Percentiles rank a stretch among this genome's conserved stretches.
These are phyloP conservation scores for Metschnikowia arizonensis DNA, from an alignment of 805 yeast species.

Conservation along the genomic window DNA sequence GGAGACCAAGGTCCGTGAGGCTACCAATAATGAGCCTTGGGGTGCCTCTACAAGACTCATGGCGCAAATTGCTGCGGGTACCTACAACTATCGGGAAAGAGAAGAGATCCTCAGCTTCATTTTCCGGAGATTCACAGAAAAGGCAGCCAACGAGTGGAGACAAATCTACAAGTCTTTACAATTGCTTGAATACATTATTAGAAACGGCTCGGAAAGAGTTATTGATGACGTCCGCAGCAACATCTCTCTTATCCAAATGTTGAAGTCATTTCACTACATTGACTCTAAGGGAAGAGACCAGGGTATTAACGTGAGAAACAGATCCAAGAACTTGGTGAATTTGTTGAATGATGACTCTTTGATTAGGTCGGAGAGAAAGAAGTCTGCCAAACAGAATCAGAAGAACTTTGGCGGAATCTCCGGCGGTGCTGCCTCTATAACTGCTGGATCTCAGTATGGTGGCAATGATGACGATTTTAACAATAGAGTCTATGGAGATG, in stretches of 20 bases:
- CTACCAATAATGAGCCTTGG: constrained; percentile 99
- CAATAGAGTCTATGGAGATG: constrained; percentile 63
- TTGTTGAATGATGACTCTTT: constrained; percentile 71
- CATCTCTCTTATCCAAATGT: constrained; percentile 74
- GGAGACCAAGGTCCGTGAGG: constrained; percentile 95
- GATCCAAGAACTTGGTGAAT: constrained; percentile 70
- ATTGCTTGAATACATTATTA: constrained; percentile 82
- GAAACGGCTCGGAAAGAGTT: constrained; percentile 91
- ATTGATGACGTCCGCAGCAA: constrained; percentile 93
- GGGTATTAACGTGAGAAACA: constrained; percentile 90
- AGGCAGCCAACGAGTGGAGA: constrained; percentile 95
- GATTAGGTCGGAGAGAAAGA: constrained; percentile 81
- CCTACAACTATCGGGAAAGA: constrained; percentile 78
- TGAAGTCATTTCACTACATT: constrained; percentile 88
- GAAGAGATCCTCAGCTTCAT: constrained; percentile 76
- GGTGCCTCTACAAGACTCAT: constrained; percentile 88
- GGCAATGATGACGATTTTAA: constrained; percentile 47
- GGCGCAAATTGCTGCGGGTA: constrained; percentile 94
- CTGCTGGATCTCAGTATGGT: constrained; percentile 29
- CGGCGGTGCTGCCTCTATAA: constrained; percentile 47
- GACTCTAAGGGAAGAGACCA: constrained; percentile 94
- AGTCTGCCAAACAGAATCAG: constrained; percentile 73
- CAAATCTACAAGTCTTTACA: constrained; percentile 94
- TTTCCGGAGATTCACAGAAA: constrained; percentile 89
- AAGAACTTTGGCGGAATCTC: constrained; percentile 81